Base-by-base conservation (phyloP, 129 eudicot genomes). In the Artemisia argyi region DNA sequence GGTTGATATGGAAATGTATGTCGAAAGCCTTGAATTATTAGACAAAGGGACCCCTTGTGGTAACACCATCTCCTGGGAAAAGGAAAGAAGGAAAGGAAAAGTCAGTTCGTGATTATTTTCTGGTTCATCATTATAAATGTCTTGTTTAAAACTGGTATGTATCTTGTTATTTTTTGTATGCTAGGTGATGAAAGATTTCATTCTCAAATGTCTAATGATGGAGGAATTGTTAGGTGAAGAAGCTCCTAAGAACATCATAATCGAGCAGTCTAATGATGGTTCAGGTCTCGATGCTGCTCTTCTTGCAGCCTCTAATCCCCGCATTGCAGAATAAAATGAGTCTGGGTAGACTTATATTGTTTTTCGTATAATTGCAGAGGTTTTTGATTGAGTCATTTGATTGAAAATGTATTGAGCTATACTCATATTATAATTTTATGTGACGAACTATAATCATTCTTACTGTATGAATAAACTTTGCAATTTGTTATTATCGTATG, bases 211-310 rank as follows among this genome's bases (percentile, higher is more conserved):
- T 84, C 96, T 0, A 73, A 68, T 89, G 1, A 75, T 94, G 61
- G 69, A 79, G 62, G 97, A 90, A 63, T 73, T 94, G 56, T 85
- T 94, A 7, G 97, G 97, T 0, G 93, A 89, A 59, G 75, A 76
- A 56, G 86, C 58, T 30, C 78, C 69, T 10, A 81, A 28, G 12
- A 77, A 71, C 66, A 48, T 91, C 26, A 19, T 81, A 12, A 48
- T 87, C 42, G 84, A 83, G 85, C 91, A 69, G 3, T 83, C 96
- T 0, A 94, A 90, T 46, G 98, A 94, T 55, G 98, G 97, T 11
- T 94, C 98, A 2, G 98, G 97, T 48, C 86, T 88, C 13, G 98
- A 97, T 56, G 98, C 97, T 7, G 97, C 98, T 59, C 91, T 94
- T 65, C 79, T 94, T 42, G 97, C 98, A 1, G 98, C 98, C 59